Evolutionary conservation across 2,329 filamentous ascomycete genomes (phyloP), one percentile per base, ranked within the genome.

Genomic region (Drechslerella stenobrocha): DNA sequence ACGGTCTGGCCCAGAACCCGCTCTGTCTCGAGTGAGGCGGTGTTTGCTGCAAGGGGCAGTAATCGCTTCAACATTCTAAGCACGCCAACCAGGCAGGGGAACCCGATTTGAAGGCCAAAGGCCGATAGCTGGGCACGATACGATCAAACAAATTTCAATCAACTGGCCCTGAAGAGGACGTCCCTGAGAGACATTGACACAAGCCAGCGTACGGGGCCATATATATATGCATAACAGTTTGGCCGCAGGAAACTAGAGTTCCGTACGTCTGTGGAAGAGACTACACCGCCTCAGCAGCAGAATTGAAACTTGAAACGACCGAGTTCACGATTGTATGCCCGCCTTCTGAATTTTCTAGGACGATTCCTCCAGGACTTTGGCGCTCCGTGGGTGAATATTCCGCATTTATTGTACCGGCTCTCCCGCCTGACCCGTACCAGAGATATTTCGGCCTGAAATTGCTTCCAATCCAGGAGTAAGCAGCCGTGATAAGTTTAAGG

Each of bases 51-150:
- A 55, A 58, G 63, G 52, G 63, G 44, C 50, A 32, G 55, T 51
- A 67, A 60, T 67, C 55, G 63, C 55, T 46, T 67, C 51, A 51
- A 46, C 50, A 60, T 67, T 67, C 55, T 67, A 28, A 56, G 55
- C 37, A 48, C 50, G 55, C 48, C 52, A 55, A 52, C 35, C 30
- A 65, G 30, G 52, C n/a, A n/a, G n/a, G n/a, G n/a, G n/a, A n/a
- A n/a, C n/a, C n/a, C n/a, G n/a, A n/a, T n/a, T n/a, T n/a, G n/a
- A 18, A 45, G 53, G 30, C 61, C 47, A 53, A 37, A 44, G 45
- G 28, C 44, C 51, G 63, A 67, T 60, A 67, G 63, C 55, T 67
- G 34, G 8, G 23, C 13, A 55, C 13, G 8, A 3, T 18, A 18
- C 37, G 58, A 58, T 50, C 46, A 40, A 64, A 56, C 37, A 42